phyloP scores from a whole-genome alignment of 225 moss, liverwort and hornwort genomes.

The Straminergon stramineum region DNA sequence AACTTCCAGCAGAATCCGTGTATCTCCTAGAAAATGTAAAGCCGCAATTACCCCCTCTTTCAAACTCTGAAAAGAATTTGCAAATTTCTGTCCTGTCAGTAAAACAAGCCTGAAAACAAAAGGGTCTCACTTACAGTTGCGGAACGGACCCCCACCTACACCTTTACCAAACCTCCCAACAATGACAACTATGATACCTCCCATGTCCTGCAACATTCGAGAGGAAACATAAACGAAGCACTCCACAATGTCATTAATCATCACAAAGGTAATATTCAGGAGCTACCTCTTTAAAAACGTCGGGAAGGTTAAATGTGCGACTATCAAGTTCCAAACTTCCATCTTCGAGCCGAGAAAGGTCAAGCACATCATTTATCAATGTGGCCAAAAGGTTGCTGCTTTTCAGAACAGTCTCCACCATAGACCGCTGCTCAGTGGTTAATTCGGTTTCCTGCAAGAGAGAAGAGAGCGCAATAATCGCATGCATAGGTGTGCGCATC shows the following conservation, averaged over 20 bases:
- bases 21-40: background rate
- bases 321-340: slow-evolving; percentile 83
- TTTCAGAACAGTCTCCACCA: slow-evolving; percentile 91
- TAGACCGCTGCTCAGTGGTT: slow-evolving; percentile 81
- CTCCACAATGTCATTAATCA: background rate
- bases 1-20: background rate
- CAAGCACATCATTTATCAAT: slow-evolving; percentile 86
- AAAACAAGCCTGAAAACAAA: background rate
- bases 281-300: slow-evolving; percentile 68
- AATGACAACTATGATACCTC: background rate
- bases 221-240: background rate
- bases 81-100: background rate
- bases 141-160: background rate
- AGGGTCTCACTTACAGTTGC: background rate
- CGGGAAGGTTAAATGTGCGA: slow-evolving; percentile 60
- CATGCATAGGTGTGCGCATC: slow-evolving; percentile 97
- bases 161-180: background rate
- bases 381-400: slow-evolving; percentile 90
- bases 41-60: background rate
- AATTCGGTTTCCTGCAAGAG: slow-evolving; percentile 85
- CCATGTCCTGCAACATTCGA: background rate
- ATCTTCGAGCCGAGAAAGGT: slow-evolving; percentile 89
- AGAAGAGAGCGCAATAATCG: slow-evolving; percentile 86
- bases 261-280: background rate
- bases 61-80: background rate